Evolutionary conservation across 2,329 filamentous ascomycete genomes (phyloP), one percentile per base, ranked within the genome.

Genomic region (Coniochaeta sp.): DNA sequence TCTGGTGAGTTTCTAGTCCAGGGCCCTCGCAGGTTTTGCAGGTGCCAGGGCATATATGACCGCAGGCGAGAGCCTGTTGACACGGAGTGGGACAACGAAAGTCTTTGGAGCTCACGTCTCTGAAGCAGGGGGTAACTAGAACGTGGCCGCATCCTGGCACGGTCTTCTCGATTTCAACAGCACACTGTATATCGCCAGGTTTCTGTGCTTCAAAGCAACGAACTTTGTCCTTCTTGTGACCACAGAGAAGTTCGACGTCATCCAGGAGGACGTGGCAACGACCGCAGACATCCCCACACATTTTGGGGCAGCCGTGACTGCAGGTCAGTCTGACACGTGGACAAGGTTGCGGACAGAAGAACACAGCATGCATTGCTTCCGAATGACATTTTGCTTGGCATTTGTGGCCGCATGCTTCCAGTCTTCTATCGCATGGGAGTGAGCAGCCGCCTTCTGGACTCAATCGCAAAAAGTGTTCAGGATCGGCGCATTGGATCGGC

Each of bases 401-500:
- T 1, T 68, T 59, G 64, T 84, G 81, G 0, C 81, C 81, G 60
- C 81, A 84, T 9, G 9, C 9, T 0, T 66, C 36, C 9, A 82
- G 70, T 68, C 80, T 60, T 76, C 70, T 61, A 67, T 77, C 74
- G 62, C 87, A 89, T 1, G 70, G 70, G 17, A 77, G 67, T 47
- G 68, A 67, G 64, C 86, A 89, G 0, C 87, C 87, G 44, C 85
- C 85, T 68, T 90, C 87, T 0, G 87, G 87, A 0, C 81, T 76
- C 8, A 81, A 69, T 7, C 71, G 70, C 0, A 74, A 61, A 64
- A 90, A 89, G 61, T 89, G 77, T 1, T 86, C 81, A 0, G 86
- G 81, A 1, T 72, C 63, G 0, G 77, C 77, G 1, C 85, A 82
- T 1, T 66, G 19, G 12, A 89, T 81, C 0, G 70, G 65, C 0